Evolutionary conservation across 2,329 filamentous ascomycete genomes (phyloP).

Genomic region (Dothiorella sarmentorum): DNA sequence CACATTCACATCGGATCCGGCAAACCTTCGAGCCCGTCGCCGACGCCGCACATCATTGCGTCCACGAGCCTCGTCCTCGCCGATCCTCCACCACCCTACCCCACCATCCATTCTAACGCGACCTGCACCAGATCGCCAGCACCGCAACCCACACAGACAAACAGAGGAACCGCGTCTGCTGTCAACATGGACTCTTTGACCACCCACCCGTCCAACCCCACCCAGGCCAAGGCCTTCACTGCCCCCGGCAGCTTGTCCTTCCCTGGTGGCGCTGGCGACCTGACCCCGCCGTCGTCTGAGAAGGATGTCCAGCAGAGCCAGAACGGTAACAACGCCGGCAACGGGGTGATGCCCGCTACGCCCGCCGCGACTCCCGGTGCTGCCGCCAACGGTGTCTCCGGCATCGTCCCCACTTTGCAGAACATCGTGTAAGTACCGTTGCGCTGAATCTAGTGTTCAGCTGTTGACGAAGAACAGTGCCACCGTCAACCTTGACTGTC

Average conservation of each 20-base stretch:
- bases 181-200: conserved; percentile 79
- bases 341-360: conserved; percentile 79
- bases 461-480: conserved; percentile 58
- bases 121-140: conserved; percentile 4
- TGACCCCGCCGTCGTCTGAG: conserved; percentile 75
- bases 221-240: conserved; percentile 90
- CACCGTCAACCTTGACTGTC: conserved; percentile 96
- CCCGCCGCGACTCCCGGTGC: conserved; percentile 89
- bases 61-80: background rate
- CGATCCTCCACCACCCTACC: background rate
- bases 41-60: conserved; percentile 2
- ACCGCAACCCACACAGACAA: background rate
- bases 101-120: conserved; percentile 2
- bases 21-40: conserved; percentile 5
- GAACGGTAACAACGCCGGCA: conserved; percentile 44
- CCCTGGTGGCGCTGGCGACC: conserved; percentile 68
- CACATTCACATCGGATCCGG: conserved; percentile 17
- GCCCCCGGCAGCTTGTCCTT: conserved; percentile 90
- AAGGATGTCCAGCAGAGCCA: conserved; percentile 58
- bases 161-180: conserved; percentile 19
- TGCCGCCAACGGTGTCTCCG: conserved; percentile 70
- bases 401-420: conserved; percentile 87
- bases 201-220: conserved; percentile 85
- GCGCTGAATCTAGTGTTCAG: conserved; percentile 23
- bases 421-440: conserved; percentile 65